A percentile compares a stretch with the other conserved stretches of the same genome.
Conservation (phyloP, 768 basidiomycete genomes). For the Suillus clintonianus region DNA sequence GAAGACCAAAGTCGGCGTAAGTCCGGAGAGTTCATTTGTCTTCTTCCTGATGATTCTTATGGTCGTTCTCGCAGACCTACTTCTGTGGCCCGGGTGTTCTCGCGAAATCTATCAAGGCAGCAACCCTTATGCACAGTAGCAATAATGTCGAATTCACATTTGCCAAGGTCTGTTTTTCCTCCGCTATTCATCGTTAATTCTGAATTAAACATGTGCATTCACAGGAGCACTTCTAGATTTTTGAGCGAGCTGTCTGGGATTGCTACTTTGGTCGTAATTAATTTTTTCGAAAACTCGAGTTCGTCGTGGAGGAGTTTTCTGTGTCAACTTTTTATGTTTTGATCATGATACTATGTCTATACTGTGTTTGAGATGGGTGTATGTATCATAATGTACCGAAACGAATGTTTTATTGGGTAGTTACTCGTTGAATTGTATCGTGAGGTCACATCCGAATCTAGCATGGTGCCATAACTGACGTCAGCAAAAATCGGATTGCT, state of each 20-base stretch:
- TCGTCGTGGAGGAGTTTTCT: not conserved
- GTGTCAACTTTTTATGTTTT: not conserved
- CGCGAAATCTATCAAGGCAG: conserved; percentile 76
- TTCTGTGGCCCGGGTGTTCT: conserved; percentile 84
- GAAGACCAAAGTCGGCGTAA: conserved; percentile 81
- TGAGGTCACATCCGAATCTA: not conserved
- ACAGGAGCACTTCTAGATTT: conserved; percentile 61
- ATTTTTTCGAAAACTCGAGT: not conserved
- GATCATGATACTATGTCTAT: not conserved
- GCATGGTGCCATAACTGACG: not conserved
- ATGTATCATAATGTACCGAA: not conserved
- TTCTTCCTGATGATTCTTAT: conserved; percentile 9
- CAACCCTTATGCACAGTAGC: conserved; percentile 56
- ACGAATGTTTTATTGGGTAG: not conserved
- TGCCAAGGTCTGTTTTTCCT: conserved; percentile 62
- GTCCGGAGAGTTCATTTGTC: conserved; percentile 25
- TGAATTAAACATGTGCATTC: not conserved
- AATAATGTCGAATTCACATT: conserved; percentile 73
- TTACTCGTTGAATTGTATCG: not conserved
- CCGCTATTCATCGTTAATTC: conserved; percentile 11
- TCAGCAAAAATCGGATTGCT: conserved; percentile 25
- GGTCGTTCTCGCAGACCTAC: conserved; percentile 57
- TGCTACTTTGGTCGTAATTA: not conserved
- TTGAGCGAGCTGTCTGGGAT: not conserved
- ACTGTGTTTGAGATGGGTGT: not conserved